Percentiles rank a stretch among this genome's conserved stretches.
Evolutionary conservation across 2,329 filamentous ascomycete species (phyloP).

Genomic region (Fusarium oligoseptatum): DNA sequence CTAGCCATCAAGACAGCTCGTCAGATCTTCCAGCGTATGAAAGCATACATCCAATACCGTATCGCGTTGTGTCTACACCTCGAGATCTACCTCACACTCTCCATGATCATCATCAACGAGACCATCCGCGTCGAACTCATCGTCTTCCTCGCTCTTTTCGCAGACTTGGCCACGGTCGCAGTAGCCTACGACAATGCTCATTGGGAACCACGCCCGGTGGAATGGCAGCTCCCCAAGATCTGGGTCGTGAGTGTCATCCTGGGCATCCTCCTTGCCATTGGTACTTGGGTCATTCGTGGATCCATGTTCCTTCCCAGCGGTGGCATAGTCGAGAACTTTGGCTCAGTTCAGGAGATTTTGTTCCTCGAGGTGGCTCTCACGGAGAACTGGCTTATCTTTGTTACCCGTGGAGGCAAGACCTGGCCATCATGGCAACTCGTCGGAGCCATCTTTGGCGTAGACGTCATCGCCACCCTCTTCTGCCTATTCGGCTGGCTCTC

Average conservation of each 20-base stretch:
- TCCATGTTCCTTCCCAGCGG: constrained; percentile 11
- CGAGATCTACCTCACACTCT: constrained; percentile 21
- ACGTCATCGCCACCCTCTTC: constrained; percentile 17
- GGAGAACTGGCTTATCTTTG: constrained; percentile 37
- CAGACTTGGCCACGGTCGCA: constrained; percentile 21
- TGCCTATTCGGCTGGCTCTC: constrained; percentile 29
- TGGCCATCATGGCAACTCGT: constrained; percentile 37
- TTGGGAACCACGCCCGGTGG: constrained; percentile 21
- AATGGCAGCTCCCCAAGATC: constrained; percentile 30
- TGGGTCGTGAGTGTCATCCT: constrained; percentile 31
- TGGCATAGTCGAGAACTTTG: constrained; percentile 18
- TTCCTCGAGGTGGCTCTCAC: constrained; percentile 31
- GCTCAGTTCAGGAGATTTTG: constrained; percentile 16
- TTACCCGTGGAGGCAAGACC: constrained; percentile 25
- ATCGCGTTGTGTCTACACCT: constrained; percentile 23
- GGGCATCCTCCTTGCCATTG: constrained; percentile 1
- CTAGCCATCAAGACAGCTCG: constrained; percentile 16
- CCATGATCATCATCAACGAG: constrained; percentile 35
- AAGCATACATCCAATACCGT: constrained; percentile 35
- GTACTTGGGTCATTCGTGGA: constrained; percentile 5
- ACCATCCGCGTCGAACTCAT: constrained; percentile 22
- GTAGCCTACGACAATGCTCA: constrained; percentile 37
- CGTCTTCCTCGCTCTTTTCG: constrained; percentile 10
- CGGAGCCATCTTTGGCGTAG: constrained; percentile 11
- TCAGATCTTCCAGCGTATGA: constrained; percentile 31